Percentiles rank a stretch among this genome's conserved stretches.
Conservation (phyloP, 306 rosid genomes). For the Ziziphus jujuba region DNA sequence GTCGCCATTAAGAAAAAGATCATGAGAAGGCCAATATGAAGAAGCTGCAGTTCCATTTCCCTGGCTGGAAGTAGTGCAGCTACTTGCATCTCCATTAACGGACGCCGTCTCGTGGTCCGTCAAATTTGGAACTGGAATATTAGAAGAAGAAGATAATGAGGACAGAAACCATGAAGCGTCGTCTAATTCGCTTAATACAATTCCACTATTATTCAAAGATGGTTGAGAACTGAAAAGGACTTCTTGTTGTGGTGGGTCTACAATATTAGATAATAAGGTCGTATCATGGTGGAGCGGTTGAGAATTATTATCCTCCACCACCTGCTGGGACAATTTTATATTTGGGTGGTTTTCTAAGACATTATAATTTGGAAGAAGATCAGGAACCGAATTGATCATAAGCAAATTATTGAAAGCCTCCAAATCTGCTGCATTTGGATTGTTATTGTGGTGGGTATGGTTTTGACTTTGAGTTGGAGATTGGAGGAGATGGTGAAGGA, state of each 20-base stretch:
- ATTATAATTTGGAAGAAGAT: constrained; percentile 18
- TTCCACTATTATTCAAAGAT: constrained; percentile 46
- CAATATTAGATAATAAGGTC: constrained; percentile 16
- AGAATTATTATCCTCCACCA: constrained; percentile 2
- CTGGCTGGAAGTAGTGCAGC: constrained; percentile 46
- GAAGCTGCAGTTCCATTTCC: constrained; percentile 39
- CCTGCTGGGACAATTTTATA: no score
- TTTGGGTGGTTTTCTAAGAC: constrained; percentile 38
- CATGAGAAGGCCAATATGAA: constrained; percentile 48
- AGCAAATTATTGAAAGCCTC: constrained; percentile 36
- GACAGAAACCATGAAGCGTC: no score
- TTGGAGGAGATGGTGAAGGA: constrained; percentile 55
- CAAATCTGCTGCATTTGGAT: no score
- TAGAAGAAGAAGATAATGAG: no score
- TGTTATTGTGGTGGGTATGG: constrained; percentile 25
- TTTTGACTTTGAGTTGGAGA: constrained; percentile 34
- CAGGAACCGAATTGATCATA: constrained; percentile 29
- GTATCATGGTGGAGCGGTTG: constrained; percentile 75
- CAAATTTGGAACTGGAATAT: neutral
- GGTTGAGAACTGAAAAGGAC: constrained; percentile 64
- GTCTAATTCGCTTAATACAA: constrained; percentile 5
- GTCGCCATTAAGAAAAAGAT: constrained; percentile 20
- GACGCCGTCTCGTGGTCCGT: constrained; percentile 2
- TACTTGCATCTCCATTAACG: constrained; percentile 47
- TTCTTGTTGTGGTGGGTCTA: constrained; percentile 57